Evolutionary conservation across 495 filamentous ascomycete species (phyloP), one percentile per base, ranked within the genome.

Genomic region (Elasticomyces elasticus): DNA sequence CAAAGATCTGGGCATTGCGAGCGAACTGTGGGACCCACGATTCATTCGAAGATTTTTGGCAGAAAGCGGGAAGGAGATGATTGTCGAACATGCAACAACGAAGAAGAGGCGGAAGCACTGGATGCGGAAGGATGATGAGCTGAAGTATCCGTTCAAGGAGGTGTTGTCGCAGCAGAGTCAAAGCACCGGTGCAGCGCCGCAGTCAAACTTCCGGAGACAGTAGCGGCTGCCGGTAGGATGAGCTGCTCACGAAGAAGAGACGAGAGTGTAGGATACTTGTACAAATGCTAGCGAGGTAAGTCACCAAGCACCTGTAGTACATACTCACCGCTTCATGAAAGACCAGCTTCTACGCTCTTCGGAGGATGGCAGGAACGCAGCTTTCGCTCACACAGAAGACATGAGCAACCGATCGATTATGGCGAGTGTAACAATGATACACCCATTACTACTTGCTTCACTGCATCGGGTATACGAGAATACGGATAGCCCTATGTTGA

Each of bases 1-100:
- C 73, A 98, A 98, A 72, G 92, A 98, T 69, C 76, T 98, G 22
- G 92, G 92, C 12, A 84, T 98, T 51, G 94, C 89, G 2, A 89
- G 83, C 60, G 92, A 98, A 69, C 74, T 98, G 37, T 98, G 92
- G 92, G 92, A 98, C 72, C 92, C 92, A 45, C 75, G 89, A 42
- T 98, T 82, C 73, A 92, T 97, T 54, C 78, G 83, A 61, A 76
- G 71, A 54, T 90, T 77, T 65, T 77, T 82, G 73, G 72, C 71
- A 10, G 69, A 82, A 62, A 75, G 86, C 67, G 83, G 80, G 54
- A 79, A 84, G 51, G 87, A 95, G 73, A 76, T 83, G 10, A 87
- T 80, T 68, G 86, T 85, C 15, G 86, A 89, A 66, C 91, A 96
- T 78, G 75, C 83, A 47, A 71, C 78, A 7, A 90, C 75, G 45